Evolutionary conservation across 2,329 filamentous ascomycete genomes (phyloP).

Genomic region (Blastomyces emzantsi): DNA sequence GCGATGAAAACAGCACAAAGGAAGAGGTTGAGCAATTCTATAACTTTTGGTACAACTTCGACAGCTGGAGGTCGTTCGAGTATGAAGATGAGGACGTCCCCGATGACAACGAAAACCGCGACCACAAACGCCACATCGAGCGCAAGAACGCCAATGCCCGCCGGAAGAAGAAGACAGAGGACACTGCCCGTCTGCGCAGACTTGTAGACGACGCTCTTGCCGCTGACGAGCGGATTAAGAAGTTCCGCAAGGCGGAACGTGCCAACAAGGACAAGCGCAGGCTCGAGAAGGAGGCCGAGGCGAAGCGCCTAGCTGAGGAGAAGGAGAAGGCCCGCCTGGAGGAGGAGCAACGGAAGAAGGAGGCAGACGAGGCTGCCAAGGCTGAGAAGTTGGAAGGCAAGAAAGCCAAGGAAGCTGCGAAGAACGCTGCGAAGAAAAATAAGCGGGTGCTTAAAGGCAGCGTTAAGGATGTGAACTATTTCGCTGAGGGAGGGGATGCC

Average conservation of each 20-base stretch:
- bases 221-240: constrained; percentile 91
- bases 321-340: constrained; percentile 75
- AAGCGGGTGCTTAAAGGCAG: constrained; percentile 91
- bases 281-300: constrained; percentile 80
- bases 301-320: constrained; percentile 78
- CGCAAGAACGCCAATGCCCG: constrained; percentile 96
- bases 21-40: constrained; percentile 93
- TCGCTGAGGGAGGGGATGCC: constrained; percentile 59
- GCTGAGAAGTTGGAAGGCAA: constrained; percentile 71
- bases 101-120: constrained; percentile 97
- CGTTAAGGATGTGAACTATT: constrained; percentile 98
- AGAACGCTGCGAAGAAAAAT: constrained; percentile 99
- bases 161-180: constrained; percentile 99
- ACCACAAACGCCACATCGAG: constrained; percentile 97
- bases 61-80: constrained; percentile 95
- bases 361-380: constrained; percentile 82
- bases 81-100: constrained; percentile 98
- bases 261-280: constrained; percentile 95
- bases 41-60: constrained; percentile 99
- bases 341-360: constrained; percentile 67
- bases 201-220: constrained; percentile 79
- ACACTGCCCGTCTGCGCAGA: constrained; percentile 81
- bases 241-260: constrained; percentile 84
- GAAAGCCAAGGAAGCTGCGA: constrained; percentile 97
- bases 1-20: constrained; percentile 72